A percentile compares a stretch with the other conserved stretches of the same genome.
Conservation (phyloP, 352 stramenopile species). For the Globisporangium iwayamae region DNA sequence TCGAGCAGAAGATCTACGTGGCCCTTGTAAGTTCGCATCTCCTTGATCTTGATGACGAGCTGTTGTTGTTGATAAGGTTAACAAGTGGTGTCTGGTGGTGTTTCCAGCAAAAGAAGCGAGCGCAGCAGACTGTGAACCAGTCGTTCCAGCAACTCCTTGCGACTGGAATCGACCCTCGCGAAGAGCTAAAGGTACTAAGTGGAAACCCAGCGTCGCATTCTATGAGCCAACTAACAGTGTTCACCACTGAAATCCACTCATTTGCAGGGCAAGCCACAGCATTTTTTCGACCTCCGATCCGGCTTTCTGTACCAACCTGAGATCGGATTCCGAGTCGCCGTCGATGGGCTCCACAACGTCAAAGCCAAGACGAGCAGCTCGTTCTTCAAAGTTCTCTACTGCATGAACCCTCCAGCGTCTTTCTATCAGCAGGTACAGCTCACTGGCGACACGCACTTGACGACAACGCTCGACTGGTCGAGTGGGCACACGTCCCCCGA, state of each 20-base stretch:
- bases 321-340: conserved; percentile 62
- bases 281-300: conserved; percentile 40
- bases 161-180: conserved; percentile 13
- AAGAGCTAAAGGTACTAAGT: conserved; percentile 27
- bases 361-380: conserved; percentile 35
- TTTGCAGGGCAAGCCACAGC: conserved; percentile 34
- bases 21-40: conserved; percentile 29
- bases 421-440: conserved; percentile 63
- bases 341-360: conserved; percentile 68
- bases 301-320: conserved; percentile 47
- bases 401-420: conserved; percentile 43
- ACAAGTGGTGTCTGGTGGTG: background rate
- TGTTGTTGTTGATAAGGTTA: background rate
- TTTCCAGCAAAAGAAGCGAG: conserved; percentile 22
- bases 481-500: conserved; percentile 50
- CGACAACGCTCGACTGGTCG: conserved; percentile 54
- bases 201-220: background rate
- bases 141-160: conserved; percentile 24
- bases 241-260: background rate
- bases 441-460: conserved; percentile 55
- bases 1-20: conserved; percentile 63
- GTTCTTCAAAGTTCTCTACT: conserved; percentile 61
- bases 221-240: background rate
- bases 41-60: background rate
- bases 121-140: conserved; percentile 20